Base-by-base conservation (phyloP, 2,329 filamentous ascomycete species). In the Epichloe gansuensis region DNA sequence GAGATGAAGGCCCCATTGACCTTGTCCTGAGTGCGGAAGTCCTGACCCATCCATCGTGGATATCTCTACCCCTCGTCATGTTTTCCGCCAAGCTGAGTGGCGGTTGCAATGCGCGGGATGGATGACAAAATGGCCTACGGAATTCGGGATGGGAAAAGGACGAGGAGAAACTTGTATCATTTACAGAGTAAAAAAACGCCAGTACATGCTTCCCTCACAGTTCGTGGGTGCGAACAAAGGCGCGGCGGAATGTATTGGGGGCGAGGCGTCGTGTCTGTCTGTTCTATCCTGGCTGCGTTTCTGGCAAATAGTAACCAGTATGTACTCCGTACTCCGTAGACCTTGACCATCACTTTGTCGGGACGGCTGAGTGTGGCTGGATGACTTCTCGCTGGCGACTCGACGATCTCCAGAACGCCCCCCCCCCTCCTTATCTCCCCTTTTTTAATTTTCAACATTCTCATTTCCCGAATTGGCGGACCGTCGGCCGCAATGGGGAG, bases 401-500 rank as follows among this genome's bases (percentile, higher is more conserved):
- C 34, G 39, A 25, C 35, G 15, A 45, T 17, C 25, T 27, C 31
- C 31, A 46, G 13, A 27, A n/a, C 44, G 9, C 9, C 27, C 34
- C n/a, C 34, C 17, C 36, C n/a, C 44, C 27, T 27, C 2, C 17
- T 21, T 21, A 21, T 21, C 17, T 21, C 17, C 17, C 17, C 17
- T 21, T 21, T 21, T 21, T 21, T 2, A 21, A 21, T 38, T 36
- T 39, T 47, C 47, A 41, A 51, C 35, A 5, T 54, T 46, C 49
- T 43, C 47, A 50, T 45, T 47, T 47, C 44, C 45, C 44, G 49
- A 45, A 46, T 8, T 12, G 35, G 38, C 41, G 49, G 46, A 43
- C 47, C 47, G 50, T 53, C 51, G 50, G 47, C 46, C 48, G 49
- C 40, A 51, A 49, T 4, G 17, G 17, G 21, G 49, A 31, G 42